Percentiles rank a stretch among this genome's conserved stretches.
Conservation (phyloP, 805 yeast species). For the Ogataea paraovalis region DNA sequence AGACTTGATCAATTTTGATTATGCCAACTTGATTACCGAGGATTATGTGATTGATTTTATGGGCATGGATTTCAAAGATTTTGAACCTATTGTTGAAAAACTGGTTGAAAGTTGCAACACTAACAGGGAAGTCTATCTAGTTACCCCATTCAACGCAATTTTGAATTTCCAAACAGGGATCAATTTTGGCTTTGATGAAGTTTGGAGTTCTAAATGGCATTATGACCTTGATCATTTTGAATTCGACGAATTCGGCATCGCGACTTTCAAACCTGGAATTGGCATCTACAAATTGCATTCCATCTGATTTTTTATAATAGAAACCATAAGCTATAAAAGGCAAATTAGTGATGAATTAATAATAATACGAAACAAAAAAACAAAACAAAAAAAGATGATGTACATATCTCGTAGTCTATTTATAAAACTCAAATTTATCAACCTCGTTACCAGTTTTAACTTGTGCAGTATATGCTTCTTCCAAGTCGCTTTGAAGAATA, state of each 20-base stretch:
- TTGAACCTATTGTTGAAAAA: conserved; percentile 13
- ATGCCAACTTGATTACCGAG: neutral
- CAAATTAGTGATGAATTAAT: neutral
- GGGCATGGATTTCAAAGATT: conserved; percentile 36
- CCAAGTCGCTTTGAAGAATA: conserved; percentile 91
- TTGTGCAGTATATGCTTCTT: conserved; percentile 96
- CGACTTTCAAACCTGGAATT: conserved; percentile 59
- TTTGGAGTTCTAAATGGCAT: conserved; percentile 45
- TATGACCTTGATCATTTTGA: conserved; percentile 76
- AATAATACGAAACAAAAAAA: neutral
- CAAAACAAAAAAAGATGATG: neutral
- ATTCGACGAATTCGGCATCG: conserved; percentile 32
- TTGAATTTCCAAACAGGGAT: conserved; percentile 11
- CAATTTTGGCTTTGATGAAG: conserved; percentile 9
- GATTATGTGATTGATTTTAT: conserved; percentile 38
- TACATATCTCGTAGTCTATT: conserved; percentile 36
- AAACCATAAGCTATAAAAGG: neutral
- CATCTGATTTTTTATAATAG: neutral
- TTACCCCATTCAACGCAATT: conserved; percentile 29
- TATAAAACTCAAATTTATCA: conserved; percentile 96
- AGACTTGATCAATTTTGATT: conserved; percentile 20
- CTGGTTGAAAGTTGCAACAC: conserved; percentile 1
- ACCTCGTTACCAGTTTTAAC: conserved; percentile 94
- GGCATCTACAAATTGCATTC: conserved; percentile 41
- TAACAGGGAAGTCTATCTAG: conserved; percentile 13